Conservation (phyloP, 2,329 filamentous ascomycete species). For the Monilinia aucupariae region DNA sequence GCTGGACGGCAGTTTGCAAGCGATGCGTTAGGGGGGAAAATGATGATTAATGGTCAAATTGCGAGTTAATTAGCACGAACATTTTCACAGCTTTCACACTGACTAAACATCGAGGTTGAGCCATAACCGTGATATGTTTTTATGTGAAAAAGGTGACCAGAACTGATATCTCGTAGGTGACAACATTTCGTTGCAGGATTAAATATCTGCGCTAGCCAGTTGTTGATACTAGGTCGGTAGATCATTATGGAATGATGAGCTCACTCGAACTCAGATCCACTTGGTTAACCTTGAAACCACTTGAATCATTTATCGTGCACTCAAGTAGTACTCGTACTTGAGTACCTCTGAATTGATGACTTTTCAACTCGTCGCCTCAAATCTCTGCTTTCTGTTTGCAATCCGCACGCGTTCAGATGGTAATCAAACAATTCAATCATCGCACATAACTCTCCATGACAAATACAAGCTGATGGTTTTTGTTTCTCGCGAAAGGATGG, state of each 20-base stretch:
- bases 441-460: background rate
- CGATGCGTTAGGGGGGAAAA: slow-evolving; percentile 1
- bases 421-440: background rate
- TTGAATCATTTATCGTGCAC: background rate
- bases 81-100: background rate
- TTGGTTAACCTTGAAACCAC: background rate
- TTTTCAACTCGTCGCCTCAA: too few species aligned
- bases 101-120: too few species aligned
- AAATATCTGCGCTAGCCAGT: background rate
- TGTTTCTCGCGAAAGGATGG: background rate
- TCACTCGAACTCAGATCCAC: background rate
- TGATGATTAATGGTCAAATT: slow-evolving; percentile 2
- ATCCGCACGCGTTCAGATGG: too few species aligned
- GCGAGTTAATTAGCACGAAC: background rate
- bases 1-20: slow-evolving; percentile 2
- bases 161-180: background rate
- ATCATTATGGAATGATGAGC: background rate
- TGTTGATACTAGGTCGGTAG: background rate
- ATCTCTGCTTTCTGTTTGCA: background rate
- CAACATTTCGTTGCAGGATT: background rate
- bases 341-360: too few species aligned
- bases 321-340: too few species aligned
- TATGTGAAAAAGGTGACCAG: background rate
- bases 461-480: background rate
- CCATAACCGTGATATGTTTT: background rate